Percentiles rank a stretch among this genome's conserved stretches.
phyloP scores from a whole-genome alignment of 495 filamentous ascomycete species.

The Friedmanniomyces endolithicus region DNA sequence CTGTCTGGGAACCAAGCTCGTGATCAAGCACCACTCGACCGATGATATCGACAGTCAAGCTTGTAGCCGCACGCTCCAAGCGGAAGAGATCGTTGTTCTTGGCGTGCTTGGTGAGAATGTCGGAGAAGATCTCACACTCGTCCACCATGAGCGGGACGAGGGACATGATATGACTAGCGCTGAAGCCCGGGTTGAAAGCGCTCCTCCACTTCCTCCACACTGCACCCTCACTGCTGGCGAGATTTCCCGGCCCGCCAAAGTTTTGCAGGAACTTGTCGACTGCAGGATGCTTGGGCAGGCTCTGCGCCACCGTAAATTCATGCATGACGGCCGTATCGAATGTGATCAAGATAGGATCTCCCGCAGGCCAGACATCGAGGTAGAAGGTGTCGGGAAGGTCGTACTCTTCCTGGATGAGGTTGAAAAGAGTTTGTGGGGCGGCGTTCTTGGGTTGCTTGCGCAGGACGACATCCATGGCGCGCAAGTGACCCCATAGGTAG shows the following conservation, averaged over 20 bases:
- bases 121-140: conserved; percentile 28
- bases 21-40: conserved; percentile 32
- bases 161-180: conserved; percentile 29
- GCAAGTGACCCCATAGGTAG: conserved; percentile 31
- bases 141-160: conserved; percentile 34
- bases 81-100: conserved; percentile 26
- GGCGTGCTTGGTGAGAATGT: conserved; percentile 26
- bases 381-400: conserved; percentile 26
- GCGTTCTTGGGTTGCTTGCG: conserved; percentile 4
- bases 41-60: conserved; percentile 36
- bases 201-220: conserved; percentile 34
- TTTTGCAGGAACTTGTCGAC: conserved; percentile 25
- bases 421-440: conserved; percentile 5
- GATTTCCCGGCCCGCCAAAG: conserved; percentile 27
- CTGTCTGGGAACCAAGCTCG: conserved; percentile 26
- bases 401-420: conserved; percentile 9
- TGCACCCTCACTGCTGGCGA: conserved; percentile 29
- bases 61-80: conserved; percentile 27
- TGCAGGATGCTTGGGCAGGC: conserved; percentile 26
- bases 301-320: conserved; percentile 25
- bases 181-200: conserved; percentile 40
- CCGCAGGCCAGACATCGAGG: conserved; percentile 37
- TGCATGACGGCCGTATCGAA: conserved; percentile 28
- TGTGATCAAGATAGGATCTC: conserved; percentile 28
- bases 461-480: conserved; percentile 20